These are phyloP conservation scores for Sclerotinia minor DNA, from an alignment of 2,329 filamentous ascomycete genomes.

Conservation along the genomic window DNA sequence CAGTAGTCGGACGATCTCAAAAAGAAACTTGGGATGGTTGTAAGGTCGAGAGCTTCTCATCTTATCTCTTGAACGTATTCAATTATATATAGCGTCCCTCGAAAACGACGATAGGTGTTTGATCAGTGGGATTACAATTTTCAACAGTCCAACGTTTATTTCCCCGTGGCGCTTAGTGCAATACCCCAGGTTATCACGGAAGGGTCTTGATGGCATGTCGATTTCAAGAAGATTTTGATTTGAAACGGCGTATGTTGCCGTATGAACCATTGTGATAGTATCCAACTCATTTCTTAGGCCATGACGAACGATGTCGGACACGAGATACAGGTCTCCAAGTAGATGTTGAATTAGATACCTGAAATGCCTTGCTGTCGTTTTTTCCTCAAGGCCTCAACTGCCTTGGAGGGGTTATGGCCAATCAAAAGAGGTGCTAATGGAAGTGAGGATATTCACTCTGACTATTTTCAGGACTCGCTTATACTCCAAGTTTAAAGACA, in stretches of 20 bases:
- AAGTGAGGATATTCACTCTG: neutral
- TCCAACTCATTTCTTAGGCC: neutral
- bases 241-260: neutral
- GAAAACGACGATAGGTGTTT: neutral
- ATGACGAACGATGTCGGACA: neutral
- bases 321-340: neutral
- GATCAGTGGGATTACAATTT: neutral
- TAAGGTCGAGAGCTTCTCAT: neutral
- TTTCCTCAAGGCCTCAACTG: neutral
- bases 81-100: neutral
- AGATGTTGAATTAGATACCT: neutral
- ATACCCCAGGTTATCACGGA: neutral
- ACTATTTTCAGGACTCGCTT: neutral
- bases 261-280: neutral
- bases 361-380: neutral
- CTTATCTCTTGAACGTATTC: neutral
- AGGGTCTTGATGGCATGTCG: neutral
- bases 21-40: neutral
- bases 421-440: too few species aligned
- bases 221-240: neutral
- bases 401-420: neutral
- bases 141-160: neutral
- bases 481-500: neutral
- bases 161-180: neutral
- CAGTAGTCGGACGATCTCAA: neutral